These are phyloP conservation scores for Eutrema heterophyllum DNA, from an alignment of 345 rosid genomes.

Conservation along the genomic window DNA sequence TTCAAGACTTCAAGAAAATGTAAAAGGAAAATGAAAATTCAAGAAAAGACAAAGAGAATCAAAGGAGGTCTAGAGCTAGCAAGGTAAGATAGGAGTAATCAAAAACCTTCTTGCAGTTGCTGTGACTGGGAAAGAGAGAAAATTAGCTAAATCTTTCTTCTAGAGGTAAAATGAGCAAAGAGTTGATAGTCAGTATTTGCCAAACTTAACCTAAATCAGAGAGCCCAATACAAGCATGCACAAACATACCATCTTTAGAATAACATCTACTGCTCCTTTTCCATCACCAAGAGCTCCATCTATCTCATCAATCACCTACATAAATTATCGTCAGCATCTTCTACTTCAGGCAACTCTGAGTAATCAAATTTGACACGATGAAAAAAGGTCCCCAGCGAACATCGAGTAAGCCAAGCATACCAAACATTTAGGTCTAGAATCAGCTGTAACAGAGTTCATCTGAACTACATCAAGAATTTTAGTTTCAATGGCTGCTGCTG, in stretches of 20 bases:
- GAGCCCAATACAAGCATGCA: not conserved
- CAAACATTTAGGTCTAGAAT: conserved; percentile 90
- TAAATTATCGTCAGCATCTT: conserved; percentile 19
- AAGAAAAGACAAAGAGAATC: not conserved
- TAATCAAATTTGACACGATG: not conserved
- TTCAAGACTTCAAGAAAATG: not conserved
- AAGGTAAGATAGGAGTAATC: not conserved
- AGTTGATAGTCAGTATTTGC: not conserved
- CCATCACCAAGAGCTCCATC: conserved; percentile 98
- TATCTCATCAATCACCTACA: conserved; percentile 96
- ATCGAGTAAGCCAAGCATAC: conserved; percentile 37
- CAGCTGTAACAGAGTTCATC: conserved; percentile 94
- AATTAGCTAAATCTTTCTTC: not conserved
- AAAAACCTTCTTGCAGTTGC: not conserved
- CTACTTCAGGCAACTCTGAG: not conserved
- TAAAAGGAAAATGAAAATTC: not conserved
- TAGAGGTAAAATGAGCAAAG: not conserved
- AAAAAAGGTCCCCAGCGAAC: not conserved
- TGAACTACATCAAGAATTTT: conserved; percentile 95
- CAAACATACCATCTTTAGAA: conserved; percentile 77
- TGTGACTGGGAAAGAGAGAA: not conserved
- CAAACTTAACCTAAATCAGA: not conserved
- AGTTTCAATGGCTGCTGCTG: conserved; percentile 74
- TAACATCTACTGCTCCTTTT: conserved; percentile 94
- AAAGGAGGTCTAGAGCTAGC: not conserved